phyloP scores from a whole-genome alignment of 1,284 basidiomycete genomes.

The Coniophora puteana region DNA sequence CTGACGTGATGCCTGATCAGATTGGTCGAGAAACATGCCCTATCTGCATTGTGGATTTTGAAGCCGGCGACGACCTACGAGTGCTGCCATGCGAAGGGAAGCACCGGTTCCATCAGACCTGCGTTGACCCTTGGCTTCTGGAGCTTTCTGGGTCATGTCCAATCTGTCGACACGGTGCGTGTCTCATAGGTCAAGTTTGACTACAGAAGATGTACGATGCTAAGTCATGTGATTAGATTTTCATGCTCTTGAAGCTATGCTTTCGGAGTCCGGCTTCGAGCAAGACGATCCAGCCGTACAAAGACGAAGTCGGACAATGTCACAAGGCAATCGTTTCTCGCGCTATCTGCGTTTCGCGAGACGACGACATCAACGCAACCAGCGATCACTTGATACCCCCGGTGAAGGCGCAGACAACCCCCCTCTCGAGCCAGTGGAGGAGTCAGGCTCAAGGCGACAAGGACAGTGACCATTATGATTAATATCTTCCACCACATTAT shows the following conservation, averaged over 20 bases:
- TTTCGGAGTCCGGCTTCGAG: conserved; percentile 32
- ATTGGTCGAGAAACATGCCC: conserved; percentile 86
- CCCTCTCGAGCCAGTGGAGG: no score
- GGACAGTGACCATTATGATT: no score
- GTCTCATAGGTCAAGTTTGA: not conserved
- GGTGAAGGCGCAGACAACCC: no score
- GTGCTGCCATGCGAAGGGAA: conserved; percentile 87
- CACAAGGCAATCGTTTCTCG: conserved; percentile 51
- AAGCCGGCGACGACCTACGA: conserved; percentile 87
- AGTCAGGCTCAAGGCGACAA: no score
- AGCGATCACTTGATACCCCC: conserved; percentile 18
- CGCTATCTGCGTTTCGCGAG: conserved; percentile 67
- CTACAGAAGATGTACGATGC: no score
- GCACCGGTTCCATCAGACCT: conserved; percentile 83
- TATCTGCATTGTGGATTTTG: conserved; percentile 91
- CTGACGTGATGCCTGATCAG: conserved; percentile 46
- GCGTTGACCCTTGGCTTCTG: conserved; percentile 85
- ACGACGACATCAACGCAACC: conserved; percentile 35
- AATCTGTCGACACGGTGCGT: conserved; percentile 82
- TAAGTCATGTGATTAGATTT: conserved; percentile 36
- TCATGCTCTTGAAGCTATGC: conserved; percentile 44
- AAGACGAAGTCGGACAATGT: conserved; percentile 22
- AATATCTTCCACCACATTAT: no score
- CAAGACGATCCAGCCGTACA: conserved; percentile 20
- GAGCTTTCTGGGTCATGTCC: conserved; percentile 90